phyloP scores from a whole-genome alignment of 2,329 filamentous ascomycete species.

The Cladosporium sp. region DNA sequence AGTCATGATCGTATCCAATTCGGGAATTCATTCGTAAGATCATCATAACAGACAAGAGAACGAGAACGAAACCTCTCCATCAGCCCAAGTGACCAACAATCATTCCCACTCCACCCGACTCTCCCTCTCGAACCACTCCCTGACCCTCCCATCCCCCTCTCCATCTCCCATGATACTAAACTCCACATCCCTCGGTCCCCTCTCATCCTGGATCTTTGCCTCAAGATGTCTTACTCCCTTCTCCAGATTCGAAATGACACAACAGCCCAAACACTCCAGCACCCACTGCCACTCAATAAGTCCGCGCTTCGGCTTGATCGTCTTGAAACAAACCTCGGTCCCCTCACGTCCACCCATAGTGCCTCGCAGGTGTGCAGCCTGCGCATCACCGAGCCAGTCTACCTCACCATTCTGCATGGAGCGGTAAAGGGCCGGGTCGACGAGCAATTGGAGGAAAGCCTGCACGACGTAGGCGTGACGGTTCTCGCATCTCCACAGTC shows the following conservation, averaged over 20 bases:
- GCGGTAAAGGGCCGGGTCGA: slow-evolving; percentile 18
- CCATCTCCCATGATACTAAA: slow-evolving; percentile 10
- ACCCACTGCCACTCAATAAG: slow-evolving; percentile 18
- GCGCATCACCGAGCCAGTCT: slow-evolving; percentile 26
- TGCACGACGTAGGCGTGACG: slow-evolving; percentile 27
- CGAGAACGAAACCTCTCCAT: no score
- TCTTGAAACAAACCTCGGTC: slow-evolving; percentile 8
- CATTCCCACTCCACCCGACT: neutral
- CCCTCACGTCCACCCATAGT: slow-evolving; percentile 11
- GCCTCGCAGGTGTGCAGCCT: slow-evolving; percentile 21
- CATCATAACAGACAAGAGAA: no score
- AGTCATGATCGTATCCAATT: no score
- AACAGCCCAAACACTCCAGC: slow-evolving; percentile 14
- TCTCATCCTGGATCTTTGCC: no score
- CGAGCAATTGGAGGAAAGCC: slow-evolving; percentile 29
- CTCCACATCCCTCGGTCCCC: slow-evolving; percentile 9
- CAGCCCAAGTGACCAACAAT: no score
- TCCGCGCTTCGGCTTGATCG: slow-evolving; percentile 11
- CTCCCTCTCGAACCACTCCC: slow-evolving; percentile 9
- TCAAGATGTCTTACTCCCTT: slow-evolving; percentile 10
- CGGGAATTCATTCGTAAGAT: no score
- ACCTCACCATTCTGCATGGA: slow-evolving; percentile 28
- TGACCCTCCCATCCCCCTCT: slow-evolving; percentile 8
- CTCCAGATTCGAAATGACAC: slow-evolving; percentile 19
- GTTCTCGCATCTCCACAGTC: slow-evolving; percentile 22